phyloP scores from a whole-genome alignment of 208 protist species.

The Wallacemonas sp. region DNA sequence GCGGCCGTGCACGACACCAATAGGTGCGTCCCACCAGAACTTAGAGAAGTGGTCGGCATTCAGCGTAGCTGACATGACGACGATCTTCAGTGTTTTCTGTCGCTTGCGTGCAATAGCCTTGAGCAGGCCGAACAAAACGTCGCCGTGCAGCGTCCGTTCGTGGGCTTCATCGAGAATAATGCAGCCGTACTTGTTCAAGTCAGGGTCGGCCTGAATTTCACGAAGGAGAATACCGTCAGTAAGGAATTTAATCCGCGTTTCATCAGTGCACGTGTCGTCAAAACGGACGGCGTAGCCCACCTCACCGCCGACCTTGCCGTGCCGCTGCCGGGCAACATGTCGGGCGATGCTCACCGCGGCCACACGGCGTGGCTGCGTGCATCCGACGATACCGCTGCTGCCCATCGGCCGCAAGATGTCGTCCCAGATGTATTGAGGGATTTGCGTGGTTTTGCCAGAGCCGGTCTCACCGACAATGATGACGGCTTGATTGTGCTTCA shows the following conservation, averaged over 20 bases:
- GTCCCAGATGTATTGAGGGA: constrained; percentile 94
- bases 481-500: constrained; percentile 77
- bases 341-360: constrained; percentile 95
- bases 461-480: constrained; percentile 95
- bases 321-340: constrained; percentile 92
- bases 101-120: constrained; percentile 80
- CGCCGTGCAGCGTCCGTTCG: constrained; percentile 97
- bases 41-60: constrained; percentile 94
- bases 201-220: constrained; percentile 93
- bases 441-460: constrained; percentile 93
- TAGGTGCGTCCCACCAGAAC: constrained; percentile 94
- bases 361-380: constrained; percentile 97
- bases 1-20: constrained; percentile 89
- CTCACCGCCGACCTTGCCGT: constrained; percentile 71
- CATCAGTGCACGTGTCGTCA: constrained; percentile 85
- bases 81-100: constrained; percentile 79
- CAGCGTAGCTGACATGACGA: constrained; percentile 98
- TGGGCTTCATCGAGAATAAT: constrained; percentile 99
- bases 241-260: constrained; percentile 94
- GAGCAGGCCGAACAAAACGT: constrained; percentile 92
- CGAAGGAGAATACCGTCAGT: constrained; percentile 98
- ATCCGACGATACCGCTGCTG: constrained; percentile 74
- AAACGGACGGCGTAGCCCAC: constrained; percentile 95
- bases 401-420: constrained; percentile 43
- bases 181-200: constrained; percentile 93